Evolutionary conservation across 768 basidiomycete species (phyloP).

Genomic region (Hortiboletus flavorubellus): DNA sequence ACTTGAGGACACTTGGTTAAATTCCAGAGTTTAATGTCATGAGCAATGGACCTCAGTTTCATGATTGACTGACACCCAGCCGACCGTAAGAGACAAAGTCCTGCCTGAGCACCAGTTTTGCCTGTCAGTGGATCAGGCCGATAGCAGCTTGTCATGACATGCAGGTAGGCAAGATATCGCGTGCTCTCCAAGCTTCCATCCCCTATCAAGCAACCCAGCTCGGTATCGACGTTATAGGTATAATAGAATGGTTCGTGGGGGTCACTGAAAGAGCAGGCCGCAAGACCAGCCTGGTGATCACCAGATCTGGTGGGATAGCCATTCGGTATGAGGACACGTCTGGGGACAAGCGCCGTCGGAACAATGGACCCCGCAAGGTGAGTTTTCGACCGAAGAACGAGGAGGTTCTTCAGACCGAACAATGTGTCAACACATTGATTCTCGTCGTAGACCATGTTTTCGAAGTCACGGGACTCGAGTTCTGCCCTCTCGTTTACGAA

Average conservation of each 20-base stretch:
- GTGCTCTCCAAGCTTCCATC: neutral
- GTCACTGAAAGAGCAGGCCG: too few species aligned
- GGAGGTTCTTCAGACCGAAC: slow-evolving; percentile 36
- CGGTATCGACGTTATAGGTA: neutral
- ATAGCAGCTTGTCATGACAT: neutral
- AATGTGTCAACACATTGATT: slow-evolving; percentile 39
- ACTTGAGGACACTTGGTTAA: neutral
- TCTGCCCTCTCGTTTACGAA: slow-evolving; percentile 23
- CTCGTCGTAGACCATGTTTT: slow-evolving; percentile 36
- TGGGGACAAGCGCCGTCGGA: neutral
- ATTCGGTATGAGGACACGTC: neutral
- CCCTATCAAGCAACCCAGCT: neutral
- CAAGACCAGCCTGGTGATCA: too few species aligned
- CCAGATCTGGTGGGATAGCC: neutral
- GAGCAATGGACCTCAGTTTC: too few species aligned
- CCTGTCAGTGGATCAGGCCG: neutral
- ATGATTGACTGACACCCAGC: slow-evolving; percentile 36
- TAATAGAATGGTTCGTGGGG: neutral
- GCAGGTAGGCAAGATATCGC: neutral
- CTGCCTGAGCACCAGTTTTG: neutral
- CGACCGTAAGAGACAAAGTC: neutral
- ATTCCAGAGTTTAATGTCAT: too few species aligned
- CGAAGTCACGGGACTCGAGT: slow-evolving; percentile 38
- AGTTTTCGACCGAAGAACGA: slow-evolving; percentile 20
- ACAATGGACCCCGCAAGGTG: neutral